Base-by-base conservation (phyloP, 148 eudicot genomes). In the Diospyros lotus region DNA sequence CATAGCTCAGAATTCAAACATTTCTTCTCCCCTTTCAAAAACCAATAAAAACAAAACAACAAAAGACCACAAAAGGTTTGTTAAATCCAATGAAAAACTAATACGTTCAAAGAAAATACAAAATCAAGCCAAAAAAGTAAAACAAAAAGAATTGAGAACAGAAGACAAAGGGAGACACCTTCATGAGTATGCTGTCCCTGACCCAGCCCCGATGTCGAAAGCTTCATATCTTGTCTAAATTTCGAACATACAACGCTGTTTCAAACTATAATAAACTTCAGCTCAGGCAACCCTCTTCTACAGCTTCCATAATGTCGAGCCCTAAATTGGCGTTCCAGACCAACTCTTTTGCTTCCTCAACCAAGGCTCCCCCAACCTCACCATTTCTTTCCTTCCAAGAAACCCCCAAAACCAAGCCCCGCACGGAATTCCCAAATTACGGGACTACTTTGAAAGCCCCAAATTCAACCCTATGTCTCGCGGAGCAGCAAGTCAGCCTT, bases 1-100 rank as follows among this genome's bases (percentile, higher is more conserved):
- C 98, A 93, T 80, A 93, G 84, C 84, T 93, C 98, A 2, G 98
- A 91, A 80, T 91, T 93, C 85, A 91, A 78, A 75, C 94, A 89
- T 80, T 91, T 89, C 77, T 87, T 93, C 82, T 91, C 96, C 76
- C 86, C 96, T 91, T 80, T 52, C 81, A 80, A 28, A 28, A 28
- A 28, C 38, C 68, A 76, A 86, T 62, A 6, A 54, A 52, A 45
- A 73, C 4, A 54, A 28, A 28, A 68, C 44, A 44, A 10, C 39
- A 14, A 40, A 65, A 79, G 15, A 54, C 28, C 43, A 66, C 56
- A 45, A 6, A 14, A 66, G 38, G 4, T 48, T 58, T 18, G 17
- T 10, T 58, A 14, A 43, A 50, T 2, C 3, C 42, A 60, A 40
- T 42, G 51, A 28, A 14, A 11, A 45, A 59, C 46, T 6, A 48